Conservation (phyloP, 139 green algal genomes). For the Volvox africanus region DNA sequence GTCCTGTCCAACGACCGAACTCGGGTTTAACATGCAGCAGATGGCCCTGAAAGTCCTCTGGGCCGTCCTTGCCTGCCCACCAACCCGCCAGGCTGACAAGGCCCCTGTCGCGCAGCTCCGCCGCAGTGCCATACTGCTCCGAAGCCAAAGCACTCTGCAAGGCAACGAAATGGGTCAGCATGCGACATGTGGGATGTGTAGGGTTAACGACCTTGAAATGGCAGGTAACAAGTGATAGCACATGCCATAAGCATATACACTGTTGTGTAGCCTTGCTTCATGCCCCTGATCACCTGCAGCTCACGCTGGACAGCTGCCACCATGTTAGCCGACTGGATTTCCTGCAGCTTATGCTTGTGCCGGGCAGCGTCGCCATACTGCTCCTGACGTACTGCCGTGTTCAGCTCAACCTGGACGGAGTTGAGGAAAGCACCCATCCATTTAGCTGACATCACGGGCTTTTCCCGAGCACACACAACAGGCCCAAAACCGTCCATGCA, state of each 20-base stretch:
- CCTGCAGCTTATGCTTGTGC: conserved; percentile 37
- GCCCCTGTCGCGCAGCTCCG: conserved; percentile 75
- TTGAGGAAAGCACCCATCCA: background rate
- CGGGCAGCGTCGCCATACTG: conserved; percentile 49
- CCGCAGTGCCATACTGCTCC: conserved; percentile 81
- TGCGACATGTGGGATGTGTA: no score
- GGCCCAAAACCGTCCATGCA: no score
- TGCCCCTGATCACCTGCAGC: conserved; percentile 43
- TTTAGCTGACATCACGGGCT: no score
- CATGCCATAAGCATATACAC: no score
- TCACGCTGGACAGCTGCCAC: conserved; percentile 51
- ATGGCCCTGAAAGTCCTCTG: conserved; percentile 80
- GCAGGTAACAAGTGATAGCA: no score
- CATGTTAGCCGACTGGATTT: conserved; percentile 52
- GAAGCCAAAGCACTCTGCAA: conserved; percentile 50
- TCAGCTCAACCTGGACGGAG: conserved; percentile 26
- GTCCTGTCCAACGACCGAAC: conserved; percentile 69
- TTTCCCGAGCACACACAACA: no score
- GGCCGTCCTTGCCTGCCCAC: conserved; percentile 76
- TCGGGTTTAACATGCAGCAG: conserved; percentile 75
- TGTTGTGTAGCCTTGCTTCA: no score
- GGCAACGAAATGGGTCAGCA: background rate
- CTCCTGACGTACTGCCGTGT: conserved; percentile 54
- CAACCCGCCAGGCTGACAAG: conserved; percentile 76
- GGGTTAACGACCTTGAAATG: no score